These are phyloP conservation scores for Blastocystis sp. DNA, from an alignment of 352 stramenopile species.

Conservation along the genomic window DNA sequence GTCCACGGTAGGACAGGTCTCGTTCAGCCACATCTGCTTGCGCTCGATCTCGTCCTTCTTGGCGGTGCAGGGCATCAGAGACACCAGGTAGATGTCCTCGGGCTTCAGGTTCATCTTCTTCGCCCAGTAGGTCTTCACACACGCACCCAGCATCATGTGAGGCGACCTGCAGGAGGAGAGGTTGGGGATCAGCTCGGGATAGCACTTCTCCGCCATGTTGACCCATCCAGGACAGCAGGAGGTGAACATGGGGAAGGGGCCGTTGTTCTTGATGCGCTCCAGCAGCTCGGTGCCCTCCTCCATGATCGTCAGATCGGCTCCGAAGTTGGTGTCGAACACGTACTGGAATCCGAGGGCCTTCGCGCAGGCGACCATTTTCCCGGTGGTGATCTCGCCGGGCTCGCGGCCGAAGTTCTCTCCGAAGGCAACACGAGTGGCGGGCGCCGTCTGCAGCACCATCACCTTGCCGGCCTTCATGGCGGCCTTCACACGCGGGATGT, in stretches of 20 bases:
- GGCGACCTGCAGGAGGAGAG: slow-evolving; percentile 88
- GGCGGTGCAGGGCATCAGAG: slow-evolving; percentile 95
- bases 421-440: slow-evolving; percentile 66
- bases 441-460: slow-evolving; percentile 66
- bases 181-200: slow-evolving; percentile 84
- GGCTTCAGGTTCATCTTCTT: slow-evolving; percentile 55
- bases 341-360: slow-evolving; percentile 75
- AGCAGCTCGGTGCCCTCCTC: slow-evolving; percentile 83
- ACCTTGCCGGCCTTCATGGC: slow-evolving; percentile 62
- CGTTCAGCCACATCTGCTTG: slow-evolving; percentile 62
- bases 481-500: slow-evolving; percentile 63
- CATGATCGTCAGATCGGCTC: slow-evolving; percentile 82
- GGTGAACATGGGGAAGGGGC: slow-evolving; percentile 83
- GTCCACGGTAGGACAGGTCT: slow-evolving; percentile 78
- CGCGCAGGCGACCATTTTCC: slow-evolving; percentile 65
- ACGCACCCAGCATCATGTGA: slow-evolving; percentile 78
- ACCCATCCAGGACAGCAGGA: slow-evolving; percentile 92
- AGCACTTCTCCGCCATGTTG: slow-evolving; percentile 92
- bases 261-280: slow-evolving; percentile 73
- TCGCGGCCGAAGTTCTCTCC: slow-evolving; percentile 66
- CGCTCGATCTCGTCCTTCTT: slow-evolving; percentile 88
- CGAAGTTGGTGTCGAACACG: slow-evolving; percentile 81
- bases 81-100: slow-evolving; percentile 82
- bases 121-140: slow-evolving; percentile 59
- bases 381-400: slow-evolving; percentile 64